A percentile compares a stretch with the other conserved stretches of the same genome.
phyloP scores from a whole-genome alignment of 2,329 filamentous ascomycete species.

The Pseudogymnoascus sp. region DNA sequence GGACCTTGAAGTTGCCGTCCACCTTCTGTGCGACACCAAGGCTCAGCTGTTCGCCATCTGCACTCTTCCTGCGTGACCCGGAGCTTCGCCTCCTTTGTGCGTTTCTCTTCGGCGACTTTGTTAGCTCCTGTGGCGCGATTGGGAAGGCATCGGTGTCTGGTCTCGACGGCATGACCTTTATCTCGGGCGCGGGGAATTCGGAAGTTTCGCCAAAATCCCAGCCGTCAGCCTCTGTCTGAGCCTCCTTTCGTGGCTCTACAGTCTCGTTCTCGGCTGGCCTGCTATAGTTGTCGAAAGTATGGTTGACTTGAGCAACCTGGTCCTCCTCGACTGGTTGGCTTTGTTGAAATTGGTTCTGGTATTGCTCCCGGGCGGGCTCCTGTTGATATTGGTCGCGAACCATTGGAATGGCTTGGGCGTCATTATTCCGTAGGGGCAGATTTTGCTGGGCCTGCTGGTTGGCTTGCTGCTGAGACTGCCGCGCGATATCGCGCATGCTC shows the following conservation, averaged over 20 bases:
- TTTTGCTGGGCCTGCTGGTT: conserved; percentile 36
- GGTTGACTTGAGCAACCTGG: conserved; percentile 46
- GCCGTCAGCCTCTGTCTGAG: conserved; percentile 53
- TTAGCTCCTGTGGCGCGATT: conserved; percentile 59
- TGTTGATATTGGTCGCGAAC: conserved; percentile 35
- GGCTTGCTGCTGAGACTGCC: conserved; percentile 45
- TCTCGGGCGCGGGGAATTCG: conserved; percentile 46
- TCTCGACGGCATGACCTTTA: conserved; percentile 47
- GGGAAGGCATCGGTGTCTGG: conserved; percentile 87
- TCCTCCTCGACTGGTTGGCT: conserved; percentile 36
- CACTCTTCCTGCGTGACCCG: conserved; percentile 59
- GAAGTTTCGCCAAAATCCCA: conserved; percentile 88
- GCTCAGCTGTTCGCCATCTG: conserved; percentile 52
- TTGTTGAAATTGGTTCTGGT: conserved; percentile 24
- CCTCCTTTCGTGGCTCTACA: conserved; percentile 22
- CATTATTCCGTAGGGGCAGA: conserved; percentile 29
- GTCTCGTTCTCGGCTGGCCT: conserved; percentile 33
- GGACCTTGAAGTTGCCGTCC: conserved; percentile 82
- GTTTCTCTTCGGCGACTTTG: conserved; percentile 70
- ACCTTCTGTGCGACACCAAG: conserved; percentile 45
- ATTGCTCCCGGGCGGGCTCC: neutral
- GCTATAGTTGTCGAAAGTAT: conserved; percentile 50
- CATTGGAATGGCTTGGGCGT: conserved; percentile 41
- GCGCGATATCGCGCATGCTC: conserved; percentile 24
- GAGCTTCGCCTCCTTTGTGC: conserved; percentile 76